Evolutionary conservation across 768 basidiomycete species (phyloP).

Genomic region (Boletellus ananas): DNA sequence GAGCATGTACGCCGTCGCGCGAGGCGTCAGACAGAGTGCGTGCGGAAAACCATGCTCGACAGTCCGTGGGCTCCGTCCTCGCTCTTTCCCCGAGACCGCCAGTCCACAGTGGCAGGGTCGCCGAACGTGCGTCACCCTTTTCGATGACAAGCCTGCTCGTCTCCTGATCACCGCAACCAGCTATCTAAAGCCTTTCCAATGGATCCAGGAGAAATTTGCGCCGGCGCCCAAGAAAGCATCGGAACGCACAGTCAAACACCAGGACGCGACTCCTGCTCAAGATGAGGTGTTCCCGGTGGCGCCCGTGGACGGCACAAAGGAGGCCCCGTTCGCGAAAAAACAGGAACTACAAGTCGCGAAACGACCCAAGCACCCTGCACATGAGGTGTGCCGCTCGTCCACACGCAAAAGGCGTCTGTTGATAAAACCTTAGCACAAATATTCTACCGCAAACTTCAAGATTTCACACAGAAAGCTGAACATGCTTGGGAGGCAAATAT

Average conservation of each 20-base stretch:
- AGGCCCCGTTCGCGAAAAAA: slow-evolving; percentile 11
- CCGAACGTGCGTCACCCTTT: slow-evolving; percentile 39
- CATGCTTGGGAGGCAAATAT: slow-evolving; percentile 80
- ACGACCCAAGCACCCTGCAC: slow-evolving; percentile 25
- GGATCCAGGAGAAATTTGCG: slow-evolving; percentile 59
- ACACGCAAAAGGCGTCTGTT: not conserved
- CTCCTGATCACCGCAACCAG: slow-evolving; percentile 31
- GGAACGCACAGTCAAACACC: slow-evolving; percentile 40
- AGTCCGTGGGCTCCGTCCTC: slow-evolving; percentile 9
- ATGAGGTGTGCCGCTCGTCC: slow-evolving; percentile 20
- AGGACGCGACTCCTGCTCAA: slow-evolving; percentile 23
- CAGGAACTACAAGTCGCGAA: slow-evolving; percentile 9
- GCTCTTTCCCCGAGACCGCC: slow-evolving; percentile 7
- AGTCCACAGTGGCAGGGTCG: slow-evolving; percentile 36
- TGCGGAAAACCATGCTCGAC: not conserved
- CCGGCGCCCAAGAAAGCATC: slow-evolving; percentile 43
- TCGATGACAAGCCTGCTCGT: not conserved
- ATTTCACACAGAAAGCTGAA: slow-evolving; percentile 93
- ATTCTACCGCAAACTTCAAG: slow-evolving; percentile 89
- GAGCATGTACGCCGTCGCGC: slow-evolving; percentile 26
- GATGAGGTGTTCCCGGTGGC: slow-evolving; percentile 43
- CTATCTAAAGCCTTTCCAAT: slow-evolving; percentile 55
- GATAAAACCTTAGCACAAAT: slow-evolving; percentile 67
- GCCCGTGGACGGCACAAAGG: slow-evolving; percentile 15
- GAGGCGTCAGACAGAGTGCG: slow-evolving; percentile 26